Evolutionary conservation across 2,329 filamentous ascomycete species (phyloP), one percentile per base, ranked within the genome.

Genomic region (Dichotomopilus funicola): DNA sequence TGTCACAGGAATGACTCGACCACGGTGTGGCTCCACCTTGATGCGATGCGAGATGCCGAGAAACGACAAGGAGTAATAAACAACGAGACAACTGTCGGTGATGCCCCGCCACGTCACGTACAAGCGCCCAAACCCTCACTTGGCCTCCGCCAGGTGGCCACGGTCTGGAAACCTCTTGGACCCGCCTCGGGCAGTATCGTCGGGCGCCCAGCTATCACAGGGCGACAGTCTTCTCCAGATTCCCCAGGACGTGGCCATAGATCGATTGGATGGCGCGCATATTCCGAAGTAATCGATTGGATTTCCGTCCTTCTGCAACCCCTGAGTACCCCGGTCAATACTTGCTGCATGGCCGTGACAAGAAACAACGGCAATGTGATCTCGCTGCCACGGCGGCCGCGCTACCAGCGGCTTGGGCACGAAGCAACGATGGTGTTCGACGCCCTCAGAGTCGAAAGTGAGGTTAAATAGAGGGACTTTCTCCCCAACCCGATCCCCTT

Each of bases 61-160:
- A 27, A 27, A 27, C 19, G 19, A 27, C 19, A 27, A 27, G 19
- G 19, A 27, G 19, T 27, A 56, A 51, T 54, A 34, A 42, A 53
- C 37, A 38, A 12, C 12, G 37, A 9, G 37, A 9, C 8, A 8
- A 38, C 8, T 38, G 37, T 38, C 8, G 37, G 37, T 27, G 19
- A 27, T 27, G 19, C 19, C 19, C 19, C 27, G 57, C 57, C 57
- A 59, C 57, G 57, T 59, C 57, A 59, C 51, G 36, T 36, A 13
- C 40, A 11, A 41, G 1, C n/a, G 45, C 40, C 34, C 19, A 27
- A 27, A 27, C 19, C 19, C 19, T 31, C 49, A 11, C 13, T 42
- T 40, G 6, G 11, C 53, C 40, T 53, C 44, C 55, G 56, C 56
- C 56, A 55, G 44, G 34, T 59, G 50, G 53, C 37, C 52, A 11